These are phyloP conservation scores for Hanseniaspora singularis DNA, from an alignment of 805 yeast genomes.

Conservation along the genomic window DNA sequence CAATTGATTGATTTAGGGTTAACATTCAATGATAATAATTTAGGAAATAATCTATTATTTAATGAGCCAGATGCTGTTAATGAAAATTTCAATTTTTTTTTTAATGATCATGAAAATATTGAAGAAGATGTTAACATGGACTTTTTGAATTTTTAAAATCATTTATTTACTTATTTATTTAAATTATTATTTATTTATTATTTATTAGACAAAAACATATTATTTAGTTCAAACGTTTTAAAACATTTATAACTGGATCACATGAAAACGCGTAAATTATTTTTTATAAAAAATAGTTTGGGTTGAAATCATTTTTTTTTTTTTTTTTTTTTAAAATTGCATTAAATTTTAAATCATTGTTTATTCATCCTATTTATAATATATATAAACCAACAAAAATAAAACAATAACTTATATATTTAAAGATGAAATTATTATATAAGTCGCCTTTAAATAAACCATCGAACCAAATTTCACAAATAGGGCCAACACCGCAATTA, in stretches of 20 bases:
- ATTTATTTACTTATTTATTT: too few relatives aligned
- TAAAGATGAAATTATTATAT: conserved; percentile 15
- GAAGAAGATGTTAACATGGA: conserved; percentile 15
- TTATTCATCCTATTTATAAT: background rate
- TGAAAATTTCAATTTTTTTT: conserved; percentile 8
- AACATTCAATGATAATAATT: background rate
- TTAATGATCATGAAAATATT: conserved; percentile 6
- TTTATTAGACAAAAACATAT: conserved; percentile 9
- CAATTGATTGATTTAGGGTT: background rate
- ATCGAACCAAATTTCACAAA: conserved; percentile 26
- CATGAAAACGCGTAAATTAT: too few relatives aligned
- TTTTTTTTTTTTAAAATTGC: too few relatives aligned
- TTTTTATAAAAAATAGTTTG: too few relatives aligned
- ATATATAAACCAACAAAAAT: conserved; percentile 19
- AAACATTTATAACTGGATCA: too few relatives aligned
- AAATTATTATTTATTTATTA: background rate
- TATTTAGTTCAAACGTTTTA: too few relatives aligned
- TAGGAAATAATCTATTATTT: background rate
- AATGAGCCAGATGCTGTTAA: conserved; percentile 1
- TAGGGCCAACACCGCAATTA: conserved; percentile 84
- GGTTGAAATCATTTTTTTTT: background rate
- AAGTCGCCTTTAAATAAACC: background rate
- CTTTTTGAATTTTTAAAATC: conserved; percentile 14
- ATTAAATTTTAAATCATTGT: too few relatives aligned
- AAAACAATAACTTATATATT: conserved; percentile 17